Base-by-base conservation (phyloP, 1,284 basidiomycete genomes). In the Cutaneotrichosporon cyanovorans region DNA sequence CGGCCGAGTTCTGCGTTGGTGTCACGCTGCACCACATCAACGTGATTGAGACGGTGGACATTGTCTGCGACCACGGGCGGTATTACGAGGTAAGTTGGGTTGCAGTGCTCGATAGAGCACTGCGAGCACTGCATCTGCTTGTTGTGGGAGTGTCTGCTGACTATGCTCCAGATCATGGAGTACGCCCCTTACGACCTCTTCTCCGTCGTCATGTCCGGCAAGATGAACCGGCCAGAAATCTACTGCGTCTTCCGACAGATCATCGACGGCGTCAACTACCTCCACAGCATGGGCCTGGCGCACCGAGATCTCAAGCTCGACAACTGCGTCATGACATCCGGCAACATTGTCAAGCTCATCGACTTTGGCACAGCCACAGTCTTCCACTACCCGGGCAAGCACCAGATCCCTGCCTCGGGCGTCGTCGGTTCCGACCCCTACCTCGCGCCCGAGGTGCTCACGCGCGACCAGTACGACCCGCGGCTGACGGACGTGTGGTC, bases 231-330 rank as follows among this genome's bases (percentile, higher is more conserved):
- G 22, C 90, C 91, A 43, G 93, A 99, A 73, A 93, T 96, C 54
- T 97, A 97, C 76, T 99, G 95, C 67, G 90, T 98, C 56, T 98
- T 97, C 75, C 86, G 90, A 46, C 95, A 99, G 74, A 97, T 99
- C 57, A 87, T 93, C 69, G 87, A 92, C 63, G 95, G 95, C 46
- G 93, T 99, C 58, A 87, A 95, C 71, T 98, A 99, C 69, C 82
- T 99, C 46, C 95, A 99, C 73, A 84, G 85, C 53, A 85, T 98
- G 76, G 95, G 95, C 33, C 83, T 98, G 28, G 95, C 95, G 2
- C 95, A 99, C 66, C 86, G 95, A 33, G 95, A 99, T 72, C 80
- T 99, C 71, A 99, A 99, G 74, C 84, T 99, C 56, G 95, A 99
- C 76, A 99, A 99, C 72, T 98, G 95, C 69, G 95, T 99, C 73